Percentiles rank a stretch among this genome's conserved stretches.
These are phyloP conservation scores for Cercis canadensis DNA, from an alignment of 306 rosid genomes.

Conservation along the genomic window DNA sequence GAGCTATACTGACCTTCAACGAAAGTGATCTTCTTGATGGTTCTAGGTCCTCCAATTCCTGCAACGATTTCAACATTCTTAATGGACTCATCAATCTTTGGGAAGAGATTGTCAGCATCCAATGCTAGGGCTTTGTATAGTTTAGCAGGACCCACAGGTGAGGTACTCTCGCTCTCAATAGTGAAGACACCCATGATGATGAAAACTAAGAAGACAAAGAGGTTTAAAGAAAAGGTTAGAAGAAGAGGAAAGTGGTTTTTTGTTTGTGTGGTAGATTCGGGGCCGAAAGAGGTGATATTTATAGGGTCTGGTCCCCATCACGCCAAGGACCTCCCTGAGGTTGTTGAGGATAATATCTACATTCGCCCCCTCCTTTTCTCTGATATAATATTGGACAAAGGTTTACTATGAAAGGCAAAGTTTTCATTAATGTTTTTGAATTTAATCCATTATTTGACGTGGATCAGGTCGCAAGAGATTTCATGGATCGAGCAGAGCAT, in stretches of 20 bases:
- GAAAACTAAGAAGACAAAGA: background rate
- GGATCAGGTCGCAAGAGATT: too few species aligned
- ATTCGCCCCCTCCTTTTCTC: too few species aligned
- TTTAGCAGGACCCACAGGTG: conserved; percentile 34
- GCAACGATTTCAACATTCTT: conserved; percentile 41
- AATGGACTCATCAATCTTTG: conserved; percentile 21
- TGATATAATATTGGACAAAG: too few species aligned
- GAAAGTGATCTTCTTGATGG: conserved; percentile 42
- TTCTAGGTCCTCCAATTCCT: conserved; percentile 55
- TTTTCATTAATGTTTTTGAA: too few species aligned
- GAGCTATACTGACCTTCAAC: conserved; percentile 13
- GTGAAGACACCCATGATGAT: conserved; percentile 51
- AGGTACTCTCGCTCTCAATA: conserved; percentile 24
- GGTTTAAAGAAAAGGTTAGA: background rate
- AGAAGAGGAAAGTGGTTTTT: background rate
- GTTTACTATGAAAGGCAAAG: too few species aligned
- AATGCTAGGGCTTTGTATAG: conserved; percentile 42
- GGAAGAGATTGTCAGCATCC: conserved; percentile 38
- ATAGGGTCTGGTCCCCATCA: too few species aligned
- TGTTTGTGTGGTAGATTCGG: too few species aligned
- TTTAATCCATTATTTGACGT: too few species aligned
- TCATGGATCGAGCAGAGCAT: too few species aligned
- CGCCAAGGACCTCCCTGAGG: too few species aligned
- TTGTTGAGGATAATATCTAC: too few species aligned
- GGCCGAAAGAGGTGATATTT: too few species aligned